These are phyloP conservation scores for Debaryomyces sp. DNA, from an alignment of 1,139 yeast genomes.

Conservation along the genomic window DNA sequence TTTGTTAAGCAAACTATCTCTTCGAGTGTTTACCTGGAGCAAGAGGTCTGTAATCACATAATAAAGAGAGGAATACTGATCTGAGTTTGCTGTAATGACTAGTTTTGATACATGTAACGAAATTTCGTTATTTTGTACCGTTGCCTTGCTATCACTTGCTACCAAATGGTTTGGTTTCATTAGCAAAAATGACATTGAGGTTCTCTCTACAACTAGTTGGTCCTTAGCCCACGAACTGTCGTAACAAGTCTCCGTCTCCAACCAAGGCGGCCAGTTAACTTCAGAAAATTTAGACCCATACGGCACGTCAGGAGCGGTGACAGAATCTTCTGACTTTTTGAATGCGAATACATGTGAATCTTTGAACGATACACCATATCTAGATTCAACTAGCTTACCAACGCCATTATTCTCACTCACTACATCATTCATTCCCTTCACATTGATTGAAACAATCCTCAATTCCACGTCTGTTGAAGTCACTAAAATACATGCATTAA, in stretches of 20 bases:
- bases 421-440: slow-evolving; percentile 46
- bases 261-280: slow-evolving; percentile 80
- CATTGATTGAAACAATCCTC: slow-evolving; percentile 61
- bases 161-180: slow-evolving; percentile 71
- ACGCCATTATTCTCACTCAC: slow-evolving; percentile 39
- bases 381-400: slow-evolving; percentile 61
- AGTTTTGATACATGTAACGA: slow-evolving; percentile 68
- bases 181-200: slow-evolving; percentile 62
- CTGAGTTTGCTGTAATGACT: slow-evolving; percentile 70
- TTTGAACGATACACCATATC: slow-evolving; percentile 68
- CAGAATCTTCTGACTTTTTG: slow-evolving; percentile 36
- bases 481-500: slow-evolving; percentile 47
- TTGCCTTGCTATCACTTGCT: slow-evolving; percentile 15
- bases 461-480: slow-evolving; percentile 74
- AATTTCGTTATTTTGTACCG: slow-evolving; percentile 31
- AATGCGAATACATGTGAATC: slow-evolving; percentile 76
- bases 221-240: slow-evolving; percentile 59
- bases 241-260: slow-evolving; percentile 73
- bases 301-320: slow-evolving; percentile 26
- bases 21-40: slow-evolving; percentile 65
- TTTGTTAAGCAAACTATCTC: slow-evolving; percentile 57
- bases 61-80: slow-evolving; percentile 70
- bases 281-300: slow-evolving; percentile 25
- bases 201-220: slow-evolving; percentile 62
- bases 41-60: slow-evolving; percentile 66